Conservation (phyloP, 73 alveolate species). For the Urostyla sp. region DNA sequence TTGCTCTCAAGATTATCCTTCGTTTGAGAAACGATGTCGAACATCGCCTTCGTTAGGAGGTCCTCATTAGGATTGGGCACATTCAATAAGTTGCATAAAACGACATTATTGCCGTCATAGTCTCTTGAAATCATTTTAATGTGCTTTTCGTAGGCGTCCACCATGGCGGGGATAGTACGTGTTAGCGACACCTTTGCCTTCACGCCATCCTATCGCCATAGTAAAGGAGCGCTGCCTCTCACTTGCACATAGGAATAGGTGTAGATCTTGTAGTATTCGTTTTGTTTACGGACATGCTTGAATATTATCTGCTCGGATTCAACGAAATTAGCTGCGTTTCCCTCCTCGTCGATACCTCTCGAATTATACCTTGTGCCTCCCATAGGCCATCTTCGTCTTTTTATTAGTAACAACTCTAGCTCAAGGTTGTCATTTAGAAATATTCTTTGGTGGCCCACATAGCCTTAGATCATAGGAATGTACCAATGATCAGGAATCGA, state of each 20-base stretch:
- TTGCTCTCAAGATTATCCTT: background rate
- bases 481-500: slow-evolving; percentile 63
- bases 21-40: slow-evolving; percentile 6
- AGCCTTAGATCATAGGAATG: slow-evolving; percentile 79
- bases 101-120: slow-evolving; percentile 57
- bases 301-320: slow-evolving; percentile 95
- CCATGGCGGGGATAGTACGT: slow-evolving; percentile 58
- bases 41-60: slow-evolving; percentile 51
- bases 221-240: slow-evolving; percentile 92
- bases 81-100: slow-evolving; percentile 67
- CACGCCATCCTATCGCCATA: slow-evolving; percentile 83
- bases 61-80: slow-evolving; percentile 68
- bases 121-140: slow-evolving; percentile 47
- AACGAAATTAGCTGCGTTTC: slow-evolving; percentile 96
- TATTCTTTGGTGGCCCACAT: slow-evolving; percentile 54
- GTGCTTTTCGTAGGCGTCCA: slow-evolving; percentile 74
- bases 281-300: background rate
- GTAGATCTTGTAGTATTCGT: background rate
- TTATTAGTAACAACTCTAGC: slow-evolving; percentile 68
- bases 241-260: slow-evolving; percentile 74
- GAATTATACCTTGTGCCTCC: slow-evolving; percentile 98
- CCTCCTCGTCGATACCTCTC: slow-evolving; percentile 98
- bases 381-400: slow-evolving; percentile 89
- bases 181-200: slow-evolving; percentile 54
- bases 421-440: background rate